Percentiles rank a stretch among this genome's conserved stretches.
Conservation (phyloP, 306 rosid species). For the Quercus ilex region DNA sequence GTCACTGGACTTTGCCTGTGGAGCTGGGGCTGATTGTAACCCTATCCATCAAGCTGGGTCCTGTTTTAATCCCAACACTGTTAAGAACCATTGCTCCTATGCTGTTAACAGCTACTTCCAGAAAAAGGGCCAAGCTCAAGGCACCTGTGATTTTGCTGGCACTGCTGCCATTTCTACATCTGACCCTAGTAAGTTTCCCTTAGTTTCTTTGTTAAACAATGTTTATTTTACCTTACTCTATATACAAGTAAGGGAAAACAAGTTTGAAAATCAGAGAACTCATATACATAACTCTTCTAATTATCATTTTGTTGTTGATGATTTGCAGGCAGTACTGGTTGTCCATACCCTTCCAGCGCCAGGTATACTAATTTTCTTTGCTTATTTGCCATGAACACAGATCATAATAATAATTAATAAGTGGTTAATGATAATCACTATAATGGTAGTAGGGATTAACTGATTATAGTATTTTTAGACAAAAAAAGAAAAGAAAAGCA, state of each 20-base stretch:
- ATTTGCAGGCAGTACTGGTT: constrained; percentile 62
- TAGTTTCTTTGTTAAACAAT: neutral
- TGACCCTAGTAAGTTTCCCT: constrained; percentile 62
- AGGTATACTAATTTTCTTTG: constrained; percentile 41
- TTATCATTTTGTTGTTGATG: neutral
- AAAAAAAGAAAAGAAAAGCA: too few relatives aligned
- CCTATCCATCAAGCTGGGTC: constrained; percentile 42
- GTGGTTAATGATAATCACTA: too few relatives aligned
- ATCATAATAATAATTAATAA: too few relatives aligned
- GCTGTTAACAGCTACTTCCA: constrained; percentile 90
- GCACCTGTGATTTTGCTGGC: constrained; percentile 82
- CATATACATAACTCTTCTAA: neutral
- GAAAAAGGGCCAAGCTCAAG: constrained; percentile 56
- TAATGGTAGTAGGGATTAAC: too few relatives aligned
- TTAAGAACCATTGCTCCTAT: constrained; percentile 66
- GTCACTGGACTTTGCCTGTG: constrained; percentile 82
- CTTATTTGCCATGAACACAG: neutral
- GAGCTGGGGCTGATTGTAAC: constrained; percentile 87
- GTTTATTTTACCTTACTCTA: neutral
- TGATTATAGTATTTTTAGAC: too few relatives aligned
- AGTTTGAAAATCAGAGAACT: neutral
- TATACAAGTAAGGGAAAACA: neutral
- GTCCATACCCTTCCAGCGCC: constrained; percentile 66
- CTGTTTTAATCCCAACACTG: constrained; percentile 69
- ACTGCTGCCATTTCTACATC: constrained; percentile 40